Percentiles rank a stretch among this genome's conserved stretches.
phyloP scores from a whole-genome alignment of 163 green algal genomes.

The Volvox carteri region DNA sequence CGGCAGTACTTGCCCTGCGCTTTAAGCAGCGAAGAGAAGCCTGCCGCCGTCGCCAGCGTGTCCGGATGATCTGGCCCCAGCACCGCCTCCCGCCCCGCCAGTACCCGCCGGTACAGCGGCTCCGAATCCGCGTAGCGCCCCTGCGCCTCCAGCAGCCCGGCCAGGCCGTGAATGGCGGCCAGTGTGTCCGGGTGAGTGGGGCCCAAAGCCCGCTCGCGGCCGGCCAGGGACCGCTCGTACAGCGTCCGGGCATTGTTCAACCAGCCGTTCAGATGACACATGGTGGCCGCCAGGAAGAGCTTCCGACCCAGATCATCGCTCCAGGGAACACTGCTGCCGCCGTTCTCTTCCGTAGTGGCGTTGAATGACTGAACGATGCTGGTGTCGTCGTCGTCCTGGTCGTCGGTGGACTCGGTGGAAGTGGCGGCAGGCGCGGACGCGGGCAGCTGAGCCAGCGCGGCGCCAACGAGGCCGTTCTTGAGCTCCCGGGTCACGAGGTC shows the following conservation, averaged over 20 bases:
- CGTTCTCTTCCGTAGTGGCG: too few relatives aligned
- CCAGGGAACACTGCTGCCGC: background rate
- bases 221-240: conserved; percentile 29
- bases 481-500: background rate
- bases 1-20: conserved; percentile 9
- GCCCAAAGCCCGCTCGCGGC: background rate
- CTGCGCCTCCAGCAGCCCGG: conserved; percentile 36
- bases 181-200: conserved; percentile 21
- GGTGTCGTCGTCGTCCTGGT: too few relatives aligned
- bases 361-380: too few relatives aligned
- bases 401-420: too few relatives aligned
- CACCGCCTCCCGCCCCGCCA: background rate
- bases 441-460: background rate
- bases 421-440: background rate
- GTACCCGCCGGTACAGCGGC: conserved; percentile 27
- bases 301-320: conserved; percentile 24
- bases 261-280: conserved; percentile 20
- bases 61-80: background rate
- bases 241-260: conserved; percentile 11
- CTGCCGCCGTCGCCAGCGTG: background rate
- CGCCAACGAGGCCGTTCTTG: background rate
- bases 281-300: background rate
- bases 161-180: conserved; percentile 3
- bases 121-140: conserved; percentile 12
- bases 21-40: conserved; percentile 13